Conservation (phyloP, 345 rosid species). For the Pistacia integerrima region DNA sequence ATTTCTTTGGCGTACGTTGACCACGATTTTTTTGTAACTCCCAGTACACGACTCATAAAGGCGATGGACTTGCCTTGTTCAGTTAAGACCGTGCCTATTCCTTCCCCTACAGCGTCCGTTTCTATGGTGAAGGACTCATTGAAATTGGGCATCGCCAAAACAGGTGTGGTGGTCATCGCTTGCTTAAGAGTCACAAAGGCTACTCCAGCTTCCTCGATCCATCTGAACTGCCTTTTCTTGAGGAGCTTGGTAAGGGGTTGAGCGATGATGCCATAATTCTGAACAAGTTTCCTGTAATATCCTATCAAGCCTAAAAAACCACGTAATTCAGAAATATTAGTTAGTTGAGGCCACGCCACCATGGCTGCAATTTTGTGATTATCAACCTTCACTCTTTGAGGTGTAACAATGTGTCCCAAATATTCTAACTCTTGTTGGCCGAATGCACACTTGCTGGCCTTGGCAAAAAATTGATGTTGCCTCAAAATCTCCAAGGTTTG, state of each 20-base stretch:
- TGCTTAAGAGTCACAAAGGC: neutral
- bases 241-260: no score
- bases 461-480: neutral
- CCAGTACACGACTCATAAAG: conserved; percentile 2
- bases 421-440: neutral
- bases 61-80: neutral
- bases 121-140: neutral
- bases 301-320: conserved; percentile 9
- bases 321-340: neutral
- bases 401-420: neutral
- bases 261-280: no score
- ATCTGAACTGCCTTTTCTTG: neutral
- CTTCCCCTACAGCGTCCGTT: neutral
- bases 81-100: neutral
- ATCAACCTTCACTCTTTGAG: neutral
- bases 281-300: no score
- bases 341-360: neutral
- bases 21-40: neutral
- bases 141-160: neutral
- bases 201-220: neutral
- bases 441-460: neutral
- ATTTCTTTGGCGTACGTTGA: neutral
- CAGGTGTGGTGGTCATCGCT: neutral
- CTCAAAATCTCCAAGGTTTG: neutral
- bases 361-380: neutral